Evolutionary conservation across 164 flowering plant species (phyloP).

Genomic region (Chloranthus sessilifolius): DNA sequence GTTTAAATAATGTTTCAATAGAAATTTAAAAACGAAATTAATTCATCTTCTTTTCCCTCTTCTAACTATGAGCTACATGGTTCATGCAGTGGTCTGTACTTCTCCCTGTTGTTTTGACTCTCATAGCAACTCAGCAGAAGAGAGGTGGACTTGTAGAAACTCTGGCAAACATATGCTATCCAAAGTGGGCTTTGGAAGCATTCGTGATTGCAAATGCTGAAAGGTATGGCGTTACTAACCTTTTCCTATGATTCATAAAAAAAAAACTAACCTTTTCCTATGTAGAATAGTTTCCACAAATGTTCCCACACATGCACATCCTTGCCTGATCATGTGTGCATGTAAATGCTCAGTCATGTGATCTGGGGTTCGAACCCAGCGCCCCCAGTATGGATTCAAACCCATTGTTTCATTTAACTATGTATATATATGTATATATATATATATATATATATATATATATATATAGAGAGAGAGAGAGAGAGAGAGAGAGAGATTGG

Average conservation of each 20-base stretch:
- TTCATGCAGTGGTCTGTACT: conserved; percentile 87
- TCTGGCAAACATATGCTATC: conserved; percentile 57
- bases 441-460: too few relatives aligned
- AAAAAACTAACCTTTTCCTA: background rate
- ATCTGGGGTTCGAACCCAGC: background rate
- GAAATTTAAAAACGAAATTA: too few relatives aligned
- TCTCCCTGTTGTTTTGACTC: conserved; percentile 94
- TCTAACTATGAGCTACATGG: background rate
- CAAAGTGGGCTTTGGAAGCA: conserved; percentile 94
- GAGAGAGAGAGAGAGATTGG: too few relatives aligned
- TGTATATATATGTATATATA: background rate
- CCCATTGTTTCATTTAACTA: background rate
- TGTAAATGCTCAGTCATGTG: background rate
- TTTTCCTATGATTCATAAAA: too few relatives aligned
- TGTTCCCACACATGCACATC: background rate
- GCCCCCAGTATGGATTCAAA: too few relatives aligned
- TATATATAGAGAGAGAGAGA: too few relatives aligned
- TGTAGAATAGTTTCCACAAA: background rate
- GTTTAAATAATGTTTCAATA: too few relatives aligned
- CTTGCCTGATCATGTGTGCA: background rate
- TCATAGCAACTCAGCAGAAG: conserved; percentile 59
- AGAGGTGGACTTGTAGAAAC: conserved; percentile 20
- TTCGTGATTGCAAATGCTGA: conserved; percentile 86
- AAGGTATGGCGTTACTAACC: conserved; percentile 38
- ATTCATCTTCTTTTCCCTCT: background rate